Evolutionary conservation across 352 stramenopile genomes (phyloP).

Genomic region (Sclerospora graminicola): DNA sequence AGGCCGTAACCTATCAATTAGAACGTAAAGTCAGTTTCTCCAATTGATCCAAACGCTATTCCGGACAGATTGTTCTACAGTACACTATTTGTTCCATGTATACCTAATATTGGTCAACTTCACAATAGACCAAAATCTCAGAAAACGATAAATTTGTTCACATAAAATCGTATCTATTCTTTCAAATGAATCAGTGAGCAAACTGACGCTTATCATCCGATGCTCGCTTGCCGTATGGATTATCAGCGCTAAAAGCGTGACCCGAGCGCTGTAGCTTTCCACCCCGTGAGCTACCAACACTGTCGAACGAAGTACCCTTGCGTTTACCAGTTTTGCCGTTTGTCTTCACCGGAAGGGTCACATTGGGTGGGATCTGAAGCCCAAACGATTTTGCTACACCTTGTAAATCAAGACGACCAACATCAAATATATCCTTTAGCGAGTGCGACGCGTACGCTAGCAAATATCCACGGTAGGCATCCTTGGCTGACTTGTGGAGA

Average conservation of each 20-base stretch:
- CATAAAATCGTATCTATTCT: too few species aligned
- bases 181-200: constrained; percentile 27
- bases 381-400: constrained; percentile 95
- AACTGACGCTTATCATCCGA: constrained; percentile 93
- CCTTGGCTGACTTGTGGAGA: constrained; percentile 94
- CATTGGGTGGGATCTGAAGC: constrained; percentile 93
- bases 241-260: constrained; percentile 95
- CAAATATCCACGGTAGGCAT: constrained; percentile 97
- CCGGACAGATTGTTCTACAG: too few species aligned
- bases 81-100: too few species aligned
- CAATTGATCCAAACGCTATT: too few species aligned
- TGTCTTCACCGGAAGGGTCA: constrained; percentile 91
- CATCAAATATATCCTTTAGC: constrained; percentile 98
- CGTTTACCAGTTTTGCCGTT: constrained; percentile 68
- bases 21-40: too few species aligned
- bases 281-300: constrained; percentile 30
- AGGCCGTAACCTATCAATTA: too few species aligned
- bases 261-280: constrained; percentile 75
- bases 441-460: constrained; percentile 96
- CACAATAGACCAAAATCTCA: too few species aligned
- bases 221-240: constrained; percentile 93
- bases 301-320: constrained; percentile 49
- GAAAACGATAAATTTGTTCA: too few species aligned
- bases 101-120: too few species aligned
- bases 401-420: constrained; percentile 94